Conservation (phyloP, 2,329 filamentous ascomycete species). For the Talaromyces sp. region DNA sequence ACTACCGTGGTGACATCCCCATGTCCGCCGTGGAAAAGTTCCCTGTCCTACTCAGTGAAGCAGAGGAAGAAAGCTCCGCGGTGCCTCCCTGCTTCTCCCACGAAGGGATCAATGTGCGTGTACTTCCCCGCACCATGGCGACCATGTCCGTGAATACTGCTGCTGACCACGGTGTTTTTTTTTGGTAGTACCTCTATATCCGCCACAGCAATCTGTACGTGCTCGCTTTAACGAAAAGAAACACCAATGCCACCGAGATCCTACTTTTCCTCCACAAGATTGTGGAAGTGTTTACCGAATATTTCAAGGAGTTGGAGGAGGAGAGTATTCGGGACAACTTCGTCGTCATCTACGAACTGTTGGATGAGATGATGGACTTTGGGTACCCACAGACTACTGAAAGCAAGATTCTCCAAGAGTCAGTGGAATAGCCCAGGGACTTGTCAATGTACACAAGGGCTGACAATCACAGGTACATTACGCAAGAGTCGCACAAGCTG, state of each 20-base stretch:
- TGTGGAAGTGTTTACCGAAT: constrained; percentile 98
- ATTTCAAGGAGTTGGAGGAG: constrained; percentile 98
- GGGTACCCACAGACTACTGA: constrained; percentile 98
- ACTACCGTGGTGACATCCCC: constrained; percentile 96
- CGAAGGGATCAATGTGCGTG: constrained; percentile 90
- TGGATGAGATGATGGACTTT: constrained; percentile 99
- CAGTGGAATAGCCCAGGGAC: constrained; percentile 18
- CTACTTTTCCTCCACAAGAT: constrained; percentile 96
- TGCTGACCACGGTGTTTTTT: constrained; percentile 1
- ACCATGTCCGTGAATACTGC: constrained; percentile 1
- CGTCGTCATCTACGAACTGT: constrained; percentile 95
- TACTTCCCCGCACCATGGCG: not conserved
- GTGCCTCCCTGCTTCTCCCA: constrained; percentile 97
- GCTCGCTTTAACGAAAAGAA: constrained; percentile 94
- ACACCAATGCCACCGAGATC: constrained; percentile 98
- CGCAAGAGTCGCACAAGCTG: constrained; percentile 97
- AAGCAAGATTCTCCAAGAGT: constrained; percentile 95
- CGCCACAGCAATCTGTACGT: constrained; percentile 99
- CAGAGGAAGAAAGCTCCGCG: constrained; percentile 97
- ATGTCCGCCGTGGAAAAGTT: constrained; percentile 99
- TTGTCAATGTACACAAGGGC: not conserved
- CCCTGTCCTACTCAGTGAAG: constrained; percentile 89
- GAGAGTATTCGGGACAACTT: constrained; percentile 99
- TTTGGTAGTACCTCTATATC: constrained; percentile 89
- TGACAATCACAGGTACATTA: constrained; percentile 66